Evolutionary conservation across 2,329 filamentous ascomycete species (phyloP).

Genomic region (Aureobasidium melanogenum): DNA sequence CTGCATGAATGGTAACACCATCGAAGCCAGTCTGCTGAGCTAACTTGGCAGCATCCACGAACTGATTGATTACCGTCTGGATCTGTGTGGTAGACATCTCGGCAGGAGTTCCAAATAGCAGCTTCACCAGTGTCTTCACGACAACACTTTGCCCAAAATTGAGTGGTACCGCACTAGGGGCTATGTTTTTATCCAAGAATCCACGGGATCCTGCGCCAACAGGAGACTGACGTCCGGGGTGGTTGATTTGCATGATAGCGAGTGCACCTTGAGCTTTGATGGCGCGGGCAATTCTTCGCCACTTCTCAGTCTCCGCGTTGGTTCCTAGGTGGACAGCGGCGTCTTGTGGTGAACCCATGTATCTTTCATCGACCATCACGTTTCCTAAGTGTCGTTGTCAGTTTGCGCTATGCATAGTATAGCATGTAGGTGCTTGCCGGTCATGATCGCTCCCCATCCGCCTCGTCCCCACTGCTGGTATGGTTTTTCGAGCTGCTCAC

Average conservation of each 20-base stretch:
- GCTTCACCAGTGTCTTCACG: not conserved
- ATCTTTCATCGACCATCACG: constrained; percentile 22
- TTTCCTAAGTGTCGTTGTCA: constrained; percentile 28
- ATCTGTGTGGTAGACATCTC: constrained; percentile 51
- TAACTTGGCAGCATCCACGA: constrained; percentile 45
- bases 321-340: constrained; percentile 33
- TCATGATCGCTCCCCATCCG: constrained; percentile 46
- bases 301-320: constrained; percentile 19
- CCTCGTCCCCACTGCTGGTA: constrained; percentile 33
- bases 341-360: constrained; percentile 15
- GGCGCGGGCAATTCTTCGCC: constrained; percentile 16
- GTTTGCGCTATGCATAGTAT: constrained; percentile 14
- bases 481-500: not conserved
- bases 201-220: constrained; percentile 30
- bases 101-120: constrained; percentile 44
- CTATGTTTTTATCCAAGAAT: constrained; percentile 32
- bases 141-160: constrained; percentile 27
- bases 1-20: constrained; percentile 46
- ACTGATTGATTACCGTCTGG: constrained; percentile 42
- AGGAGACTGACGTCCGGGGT: constrained; percentile 40
- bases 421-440: constrained; percentile 23
- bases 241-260: constrained; percentile 38
- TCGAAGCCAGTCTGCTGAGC: constrained; percentile 42
- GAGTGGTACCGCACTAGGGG: constrained; percentile 37
- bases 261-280: constrained; percentile 22